Evolutionary conservation across 768 basidiomycete species (phyloP).

Genomic region (Boletus coccyginus): DNA sequence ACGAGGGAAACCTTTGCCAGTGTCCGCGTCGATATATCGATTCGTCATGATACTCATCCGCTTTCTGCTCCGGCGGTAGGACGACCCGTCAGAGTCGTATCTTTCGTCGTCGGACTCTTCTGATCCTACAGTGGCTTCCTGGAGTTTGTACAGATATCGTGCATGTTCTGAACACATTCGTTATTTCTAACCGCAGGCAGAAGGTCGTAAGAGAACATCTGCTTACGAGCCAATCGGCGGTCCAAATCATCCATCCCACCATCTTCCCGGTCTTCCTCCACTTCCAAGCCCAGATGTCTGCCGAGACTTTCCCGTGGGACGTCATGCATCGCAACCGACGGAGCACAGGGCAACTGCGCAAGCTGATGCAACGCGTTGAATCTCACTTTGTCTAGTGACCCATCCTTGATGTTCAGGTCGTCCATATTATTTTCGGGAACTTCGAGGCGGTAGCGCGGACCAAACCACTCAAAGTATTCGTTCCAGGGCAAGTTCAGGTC

Average conservation of each 20-base stretch:
- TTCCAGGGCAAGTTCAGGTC: slow-evolving; percentile 81
- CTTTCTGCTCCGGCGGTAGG: slow-evolving; percentile 40
- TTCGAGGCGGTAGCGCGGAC: slow-evolving; percentile 90
- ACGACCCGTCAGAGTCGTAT: slow-evolving; percentile 50
- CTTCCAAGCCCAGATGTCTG: slow-evolving; percentile 56
- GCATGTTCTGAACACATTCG: slow-evolving; percentile 50
- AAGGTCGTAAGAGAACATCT: not conserved
- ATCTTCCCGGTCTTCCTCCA: slow-evolving; percentile 40
- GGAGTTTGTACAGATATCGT: slow-evolving; percentile 60
- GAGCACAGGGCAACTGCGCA: slow-evolving; percentile 63
- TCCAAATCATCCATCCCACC: slow-evolving; percentile 58
- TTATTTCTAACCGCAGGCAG: not conserved
- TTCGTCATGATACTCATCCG: slow-evolving; percentile 71
- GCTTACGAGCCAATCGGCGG: slow-evolving; percentile 68
- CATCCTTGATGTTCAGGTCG: slow-evolving; percentile 81
- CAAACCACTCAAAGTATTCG: slow-evolving; percentile 96
- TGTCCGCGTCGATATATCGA: slow-evolving; percentile 50
- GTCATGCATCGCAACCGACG: slow-evolving; percentile 83
- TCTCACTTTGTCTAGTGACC: slow-evolving; percentile 78
- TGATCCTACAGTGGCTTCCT: slow-evolving; percentile 45
- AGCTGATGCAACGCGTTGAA: slow-evolving; percentile 57
- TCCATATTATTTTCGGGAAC: slow-evolving; percentile 94
- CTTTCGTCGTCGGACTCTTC: slow-evolving; percentile 50
- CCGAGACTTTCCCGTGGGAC: slow-evolving; percentile 72
- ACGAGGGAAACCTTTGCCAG: slow-evolving; percentile 31